Percentiles rank a stretch among this genome's conserved stretches.
phyloP scores from a whole-genome alignment of 2,329 filamentous ascomycete genomes.

The Ascochyta clinopodiicola region DNA sequence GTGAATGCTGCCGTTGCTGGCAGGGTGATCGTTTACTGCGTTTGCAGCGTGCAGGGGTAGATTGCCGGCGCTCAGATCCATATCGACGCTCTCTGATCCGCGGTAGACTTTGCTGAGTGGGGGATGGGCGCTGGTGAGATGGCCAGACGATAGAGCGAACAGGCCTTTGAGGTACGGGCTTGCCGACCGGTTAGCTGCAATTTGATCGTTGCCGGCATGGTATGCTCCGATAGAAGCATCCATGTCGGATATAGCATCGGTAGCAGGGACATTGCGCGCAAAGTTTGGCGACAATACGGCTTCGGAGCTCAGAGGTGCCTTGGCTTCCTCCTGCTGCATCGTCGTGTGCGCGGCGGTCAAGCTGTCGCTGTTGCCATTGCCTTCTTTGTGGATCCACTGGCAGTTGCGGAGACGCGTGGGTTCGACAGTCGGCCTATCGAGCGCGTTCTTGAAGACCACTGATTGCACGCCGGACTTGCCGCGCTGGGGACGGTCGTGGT shows the following conservation, averaged over 20 bases:
- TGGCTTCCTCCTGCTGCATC: slow-evolving; percentile 10
- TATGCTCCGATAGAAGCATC: background rate
- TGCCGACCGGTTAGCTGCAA: background rate
- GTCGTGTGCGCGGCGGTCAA: slow-evolving; percentile 23
- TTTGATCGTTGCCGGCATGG: background rate
- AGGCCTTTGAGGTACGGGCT: slow-evolving; percentile 9
- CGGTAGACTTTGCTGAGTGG: slow-evolving; percentile 1
- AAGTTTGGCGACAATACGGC: background rate
- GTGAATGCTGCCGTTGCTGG: background rate
- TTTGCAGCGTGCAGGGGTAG: background rate
- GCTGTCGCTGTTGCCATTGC: slow-evolving; percentile 21
- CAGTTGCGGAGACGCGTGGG: slow-evolving; percentile 22
- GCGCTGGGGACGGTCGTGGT: slow-evolving; percentile 5
- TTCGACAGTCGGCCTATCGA: background rate
- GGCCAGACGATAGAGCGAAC: slow-evolving; percentile 3
- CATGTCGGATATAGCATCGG: background rate
- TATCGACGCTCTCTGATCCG: background rate
- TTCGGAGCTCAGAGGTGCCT: slow-evolving; percentile 6
- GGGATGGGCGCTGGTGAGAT: background rate
- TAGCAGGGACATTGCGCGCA: slow-evolving; percentile 5
- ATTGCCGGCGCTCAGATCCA: background rate
- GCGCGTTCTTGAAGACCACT: background rate
- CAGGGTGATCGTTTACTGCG: background rate
- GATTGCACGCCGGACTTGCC: slow-evolving; percentile 8
- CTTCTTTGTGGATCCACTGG: slow-evolving; percentile 35